These are phyloP conservation scores for Coemansia sp. DNA, from an alignment of 192 early-diverging fungal genomes.

Conservation along the genomic window DNA sequence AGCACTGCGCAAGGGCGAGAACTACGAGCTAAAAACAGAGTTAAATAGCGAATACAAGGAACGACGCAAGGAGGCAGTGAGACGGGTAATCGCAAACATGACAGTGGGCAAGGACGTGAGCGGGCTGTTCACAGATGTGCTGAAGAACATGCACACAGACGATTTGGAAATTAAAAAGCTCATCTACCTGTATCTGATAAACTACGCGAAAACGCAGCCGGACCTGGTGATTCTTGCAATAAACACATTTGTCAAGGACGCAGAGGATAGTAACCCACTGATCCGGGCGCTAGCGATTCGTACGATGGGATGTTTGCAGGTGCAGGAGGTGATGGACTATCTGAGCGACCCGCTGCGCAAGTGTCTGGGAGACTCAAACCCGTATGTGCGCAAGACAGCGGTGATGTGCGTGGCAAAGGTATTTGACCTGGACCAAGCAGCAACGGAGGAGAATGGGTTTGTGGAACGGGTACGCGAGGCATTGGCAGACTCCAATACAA, in stretches of 20 bases:
- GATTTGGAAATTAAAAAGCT: constrained; percentile 83
- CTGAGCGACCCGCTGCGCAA: constrained; percentile 83
- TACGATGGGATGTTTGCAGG: constrained; percentile 96
- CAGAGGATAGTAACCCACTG: constrained; percentile 88
- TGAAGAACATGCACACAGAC: constrained; percentile 99
- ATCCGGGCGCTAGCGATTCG: constrained; percentile 94
- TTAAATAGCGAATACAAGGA: constrained; percentile 97
- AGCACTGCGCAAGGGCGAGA: constrained; percentile 67
- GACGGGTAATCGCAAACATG: constrained; percentile 99
- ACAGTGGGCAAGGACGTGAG: constrained; percentile 99
- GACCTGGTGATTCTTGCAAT: constrained; percentile 94
- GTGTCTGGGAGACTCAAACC: constrained; percentile 82
- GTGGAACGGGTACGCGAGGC: constrained; percentile 79
- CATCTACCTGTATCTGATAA: constrained; percentile 96
- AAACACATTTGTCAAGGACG: constrained; percentile 87
- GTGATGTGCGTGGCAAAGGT: constrained; percentile 95
- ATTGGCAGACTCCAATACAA: constrained; percentile 91
- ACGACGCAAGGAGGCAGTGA: constrained; percentile 93
- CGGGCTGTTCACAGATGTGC: constrained; percentile 91
- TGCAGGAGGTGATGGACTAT: constrained; percentile 84
- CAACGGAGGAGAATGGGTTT: constrained; percentile 93
- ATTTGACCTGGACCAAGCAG: constrained; percentile 82
- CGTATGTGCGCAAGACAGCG: constrained; percentile 97
- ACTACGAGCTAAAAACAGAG: constrained; percentile 96
- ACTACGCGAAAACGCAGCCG: constrained; percentile 89